Evolutionary conservation across 805 yeast genomes (phyloP).

Genomic region (Kuraishia hungarica): DNA sequence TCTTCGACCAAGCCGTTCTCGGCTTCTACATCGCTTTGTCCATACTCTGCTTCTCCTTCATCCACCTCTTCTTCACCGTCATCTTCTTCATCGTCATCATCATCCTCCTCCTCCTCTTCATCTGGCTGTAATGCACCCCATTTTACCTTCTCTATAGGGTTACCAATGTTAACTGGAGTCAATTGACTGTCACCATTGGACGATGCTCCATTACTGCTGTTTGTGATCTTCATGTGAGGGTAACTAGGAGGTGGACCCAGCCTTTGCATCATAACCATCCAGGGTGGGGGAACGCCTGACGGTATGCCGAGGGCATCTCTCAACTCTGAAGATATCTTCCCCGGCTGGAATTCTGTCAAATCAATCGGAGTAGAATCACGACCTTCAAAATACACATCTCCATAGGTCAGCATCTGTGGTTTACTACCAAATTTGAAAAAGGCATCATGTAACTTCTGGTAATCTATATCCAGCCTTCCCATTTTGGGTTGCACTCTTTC

Average conservation of each 20-base stretch:
- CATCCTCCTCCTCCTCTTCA: conserved; percentile 25
- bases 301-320: conserved; percentile 62
- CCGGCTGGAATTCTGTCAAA: conserved; percentile 48
- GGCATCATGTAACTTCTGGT: conserved; percentile 72
- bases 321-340: conserved; percentile 54
- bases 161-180: conserved; percentile 10
- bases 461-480: conserved; percentile 82
- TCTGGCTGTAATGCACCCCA: conserved; percentile 25
- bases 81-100: conserved; percentile 19
- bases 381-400: conserved; percentile 78
- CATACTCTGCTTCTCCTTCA: conserved; percentile 12
- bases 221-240: conserved; percentile 49
- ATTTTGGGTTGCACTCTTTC: conserved; percentile 85
- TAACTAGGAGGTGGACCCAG: conserved; percentile 83
- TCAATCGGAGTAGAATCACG: conserved; percentile 39
- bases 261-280: conserved; percentile 63
- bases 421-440: conserved; percentile 75
- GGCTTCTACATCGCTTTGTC: background rate
- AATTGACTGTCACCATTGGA: background rate
- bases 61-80: conserved; percentile 10
- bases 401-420: conserved; percentile 61
- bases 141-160: conserved; percentile 15
- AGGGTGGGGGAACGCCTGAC: conserved; percentile 58
- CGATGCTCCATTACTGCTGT: background rate
- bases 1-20: conserved; percentile 19